Conservation (phyloP, 768 basidiomycete genomes). For the Naganishia kalamii region DNA sequence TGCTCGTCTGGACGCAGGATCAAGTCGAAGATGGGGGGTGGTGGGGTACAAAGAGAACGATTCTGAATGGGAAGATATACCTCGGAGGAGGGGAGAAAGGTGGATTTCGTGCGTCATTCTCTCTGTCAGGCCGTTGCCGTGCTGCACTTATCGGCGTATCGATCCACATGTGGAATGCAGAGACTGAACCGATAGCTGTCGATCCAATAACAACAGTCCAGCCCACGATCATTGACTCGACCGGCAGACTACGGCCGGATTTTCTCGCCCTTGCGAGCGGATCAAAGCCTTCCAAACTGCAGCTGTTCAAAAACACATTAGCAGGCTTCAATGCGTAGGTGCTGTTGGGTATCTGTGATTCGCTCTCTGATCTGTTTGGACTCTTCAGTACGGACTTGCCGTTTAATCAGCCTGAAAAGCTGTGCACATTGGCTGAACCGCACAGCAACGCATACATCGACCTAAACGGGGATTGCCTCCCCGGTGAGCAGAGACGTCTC, state of each 20-base stretch:
- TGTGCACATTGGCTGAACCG: conserved; percentile 72
- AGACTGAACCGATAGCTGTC: conserved; percentile 14
- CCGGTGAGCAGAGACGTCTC: conserved; percentile 54
- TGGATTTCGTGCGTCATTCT: conserved; percentile 29
- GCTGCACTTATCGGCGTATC: too few relatives aligned
- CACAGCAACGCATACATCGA: conserved; percentile 94
- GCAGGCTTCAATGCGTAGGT: conserved; percentile 64
- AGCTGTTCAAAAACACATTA: conserved; percentile 79
- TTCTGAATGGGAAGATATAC: conserved; percentile 61
- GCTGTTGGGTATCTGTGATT: too few relatives aligned
- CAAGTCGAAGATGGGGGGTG: conserved; percentile 48
- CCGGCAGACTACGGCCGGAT: conserved; percentile 89
- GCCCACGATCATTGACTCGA: conserved; percentile 53
- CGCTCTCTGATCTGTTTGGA: background rate
- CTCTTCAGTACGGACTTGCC: conserved; percentile 32
- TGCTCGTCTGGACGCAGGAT: conserved; percentile 75
- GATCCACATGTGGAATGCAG: conserved; percentile 14
- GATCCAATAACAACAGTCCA: conserved; percentile 48
- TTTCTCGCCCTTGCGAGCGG: conserved; percentile 60
- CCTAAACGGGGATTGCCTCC: conserved; percentile 89
- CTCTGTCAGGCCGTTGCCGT: too few relatives aligned
- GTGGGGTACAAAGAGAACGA: conserved; percentile 40
- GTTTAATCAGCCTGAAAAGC: conserved; percentile 55
- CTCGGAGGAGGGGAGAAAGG: conserved; percentile 59
- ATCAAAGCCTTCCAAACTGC: conserved; percentile 43